Base-by-base conservation (phyloP, 1,139 yeast genomes). In the Tardiomyces blankii region DNA sequence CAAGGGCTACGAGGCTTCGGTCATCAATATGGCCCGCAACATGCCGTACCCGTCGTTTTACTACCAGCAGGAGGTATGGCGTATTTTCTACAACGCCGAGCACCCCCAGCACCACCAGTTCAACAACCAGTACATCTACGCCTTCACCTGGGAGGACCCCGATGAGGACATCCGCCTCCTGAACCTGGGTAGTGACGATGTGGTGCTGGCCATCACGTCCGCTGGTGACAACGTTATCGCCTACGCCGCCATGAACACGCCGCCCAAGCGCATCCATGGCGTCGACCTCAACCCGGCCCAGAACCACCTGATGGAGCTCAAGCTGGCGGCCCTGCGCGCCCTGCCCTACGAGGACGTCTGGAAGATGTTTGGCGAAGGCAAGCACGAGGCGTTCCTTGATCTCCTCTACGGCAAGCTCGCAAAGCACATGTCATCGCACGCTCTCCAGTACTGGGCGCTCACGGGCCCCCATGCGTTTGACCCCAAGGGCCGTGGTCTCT, bases 121-220 rank as follows among this genome's bases (percentile, higher is more conserved):
- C 68, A 78, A 75, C 49, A 73, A 82, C 60, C 88, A 83, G 64
- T 84, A 82, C 62, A 84, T 84, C 49, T 84, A 84, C 60, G 89
- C 94, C 2, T 84, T 84, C 65, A 84, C 93, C 9, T 84, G 95
- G 95, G 95, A 84, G 65, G 94, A 84, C 61, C 94, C 94, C 32
- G 73, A 83, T 48, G 93, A 82, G 64, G 95, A 84, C 64, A 75
- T 78, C 52, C 72, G 73, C 41, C 80, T 84, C 49, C 70, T 84
- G 54, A 73, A 78, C 44, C 70, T 84, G 55, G 69, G 71, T 38
- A 65, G 77, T 14, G 70, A 74, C 30, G 95, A 84, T 57, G 81
- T 86, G 1, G 85, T 84, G 9, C 71, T 84, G 55, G 91, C 91
- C 23, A 84, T 84, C 49, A 83, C 94, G 8, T 82, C 91, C 43